Evolutionary conservation across 2,329 filamentous ascomycete species (phyloP).

Genomic region (Ophiostoma quercus): DNA sequence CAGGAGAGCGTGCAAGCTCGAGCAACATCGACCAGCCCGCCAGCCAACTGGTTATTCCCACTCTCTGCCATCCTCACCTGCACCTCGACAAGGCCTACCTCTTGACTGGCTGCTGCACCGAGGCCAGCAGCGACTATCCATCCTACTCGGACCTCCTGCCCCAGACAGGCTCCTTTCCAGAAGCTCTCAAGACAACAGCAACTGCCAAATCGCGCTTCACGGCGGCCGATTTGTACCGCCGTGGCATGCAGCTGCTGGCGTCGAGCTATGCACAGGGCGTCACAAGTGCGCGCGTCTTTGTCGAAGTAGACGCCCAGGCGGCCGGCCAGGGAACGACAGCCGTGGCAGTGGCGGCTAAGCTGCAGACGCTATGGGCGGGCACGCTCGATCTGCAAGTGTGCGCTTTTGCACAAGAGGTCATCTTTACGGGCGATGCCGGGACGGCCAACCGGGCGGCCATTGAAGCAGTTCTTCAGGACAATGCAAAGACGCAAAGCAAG

Average conservation of each 20-base stretch:
- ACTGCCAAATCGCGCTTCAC: conserved; percentile 60
- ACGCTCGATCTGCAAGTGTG: conserved; percentile 60
- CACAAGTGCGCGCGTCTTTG: conserved; percentile 64
- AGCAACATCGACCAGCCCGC: background rate
- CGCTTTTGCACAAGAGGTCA: conserved; percentile 64
- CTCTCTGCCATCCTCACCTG: conserved; percentile 66
- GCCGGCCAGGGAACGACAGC: conserved; percentile 31
- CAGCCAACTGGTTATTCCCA: conserved; percentile 34
- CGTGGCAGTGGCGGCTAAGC: conserved; percentile 48
- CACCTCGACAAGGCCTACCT: conserved; percentile 65
- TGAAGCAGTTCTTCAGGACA: conserved; percentile 31
- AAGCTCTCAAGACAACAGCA: conserved; percentile 51
- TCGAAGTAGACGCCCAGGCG: conserved; percentile 63
- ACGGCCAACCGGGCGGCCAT: conserved; percentile 48
- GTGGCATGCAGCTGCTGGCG: conserved; percentile 60
- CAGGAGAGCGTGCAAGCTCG: background rate
- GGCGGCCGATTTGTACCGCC: conserved; percentile 55
- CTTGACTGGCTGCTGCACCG: conserved; percentile 38
- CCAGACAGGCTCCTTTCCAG: conserved; percentile 55
- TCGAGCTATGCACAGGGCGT: conserved; percentile 61
- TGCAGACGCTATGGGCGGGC: conserved; percentile 51
- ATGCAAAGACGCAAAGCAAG: conserved; percentile 27
- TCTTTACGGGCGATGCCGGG: conserved; percentile 53
- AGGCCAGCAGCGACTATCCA: conserved; percentile 24
- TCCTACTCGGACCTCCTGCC: conserved; percentile 56